phyloP scores from a whole-genome alignment of 352 stramenopile species.

The Phytophthora sp. region DNA sequence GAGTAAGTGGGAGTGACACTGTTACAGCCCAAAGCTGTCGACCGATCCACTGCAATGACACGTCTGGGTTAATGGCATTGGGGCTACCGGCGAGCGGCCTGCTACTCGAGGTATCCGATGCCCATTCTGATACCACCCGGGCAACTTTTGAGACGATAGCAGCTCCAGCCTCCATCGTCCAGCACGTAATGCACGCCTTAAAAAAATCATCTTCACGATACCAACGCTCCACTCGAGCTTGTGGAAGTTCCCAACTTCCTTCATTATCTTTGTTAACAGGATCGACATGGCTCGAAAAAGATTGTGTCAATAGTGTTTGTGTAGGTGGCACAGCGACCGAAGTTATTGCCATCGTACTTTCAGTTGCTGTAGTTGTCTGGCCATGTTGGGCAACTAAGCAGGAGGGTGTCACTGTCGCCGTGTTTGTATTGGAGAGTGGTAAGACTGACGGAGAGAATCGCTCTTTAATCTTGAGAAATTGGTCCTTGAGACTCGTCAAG shows the following conservation, averaged over 20 bases:
- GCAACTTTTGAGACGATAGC: conserved; percentile 68
- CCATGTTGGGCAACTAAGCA: conserved; percentile 1
- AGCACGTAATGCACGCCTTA: conserved; percentile 76
- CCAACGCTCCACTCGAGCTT: conserved; percentile 70
- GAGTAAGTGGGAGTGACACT: conserved; percentile 63
- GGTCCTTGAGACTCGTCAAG: conserved; percentile 77
- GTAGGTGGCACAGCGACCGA: neutral
- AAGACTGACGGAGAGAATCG: conserved; percentile 58
- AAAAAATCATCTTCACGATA: conserved; percentile 77
- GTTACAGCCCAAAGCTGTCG: conserved; percentile 75
- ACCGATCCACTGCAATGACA: conserved; percentile 82
- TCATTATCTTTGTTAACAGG: neutral
- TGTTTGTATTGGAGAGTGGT: conserved; percentile 14
- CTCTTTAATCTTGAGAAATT: conserved; percentile 85
- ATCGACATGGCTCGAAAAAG: neutral
- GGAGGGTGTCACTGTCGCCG: conserved; percentile 19
- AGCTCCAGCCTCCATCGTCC: conserved; percentile 73
- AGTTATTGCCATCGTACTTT: neutral
- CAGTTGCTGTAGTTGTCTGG: neutral
- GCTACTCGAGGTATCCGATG: conserved; percentile 6
- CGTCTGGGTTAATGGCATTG: conserved; percentile 62
- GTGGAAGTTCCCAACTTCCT: conserved; percentile 39
- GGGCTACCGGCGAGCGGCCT: neutral
- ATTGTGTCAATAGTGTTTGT: conserved; percentile 17
- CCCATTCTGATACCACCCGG: conserved; percentile 46